Evolutionary conservation across 2,329 filamentous ascomycete genomes (phyloP).

Genomic region (Alternaria triticimaculans): DNA sequence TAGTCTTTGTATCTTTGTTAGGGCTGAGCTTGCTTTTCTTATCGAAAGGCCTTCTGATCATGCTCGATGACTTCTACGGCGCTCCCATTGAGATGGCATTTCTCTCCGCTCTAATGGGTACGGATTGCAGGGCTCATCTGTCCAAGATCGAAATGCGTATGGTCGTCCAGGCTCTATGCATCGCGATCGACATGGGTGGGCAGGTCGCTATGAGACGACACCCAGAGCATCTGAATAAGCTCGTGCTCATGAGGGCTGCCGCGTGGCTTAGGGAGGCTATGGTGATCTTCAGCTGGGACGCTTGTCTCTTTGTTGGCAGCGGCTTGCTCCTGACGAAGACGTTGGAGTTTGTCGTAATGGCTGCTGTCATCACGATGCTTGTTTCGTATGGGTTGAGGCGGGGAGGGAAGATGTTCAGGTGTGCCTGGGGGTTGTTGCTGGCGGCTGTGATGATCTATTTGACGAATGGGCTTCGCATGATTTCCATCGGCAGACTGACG

Average conservation of each 20-base stretch:
- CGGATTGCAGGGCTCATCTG: not conserved
- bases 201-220: not conserved
- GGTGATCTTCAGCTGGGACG: not conserved
- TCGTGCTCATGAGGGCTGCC: not conserved
- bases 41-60: not conserved
- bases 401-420: not conserved
- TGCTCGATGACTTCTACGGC: not conserved
- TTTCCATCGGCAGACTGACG: not conserved
- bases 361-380: not conserved
- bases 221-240: not conserved
- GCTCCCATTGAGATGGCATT: not conserved
- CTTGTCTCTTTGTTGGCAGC: not conserved
- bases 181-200: not conserved
- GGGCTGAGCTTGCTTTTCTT: not conserved
- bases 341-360: not conserved
- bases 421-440: fast-evolving
- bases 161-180: not conserved
- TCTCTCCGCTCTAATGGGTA: not conserved
- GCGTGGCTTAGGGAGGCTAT: not conserved
- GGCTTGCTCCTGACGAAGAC: not conserved
- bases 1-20: not conserved
- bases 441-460: not conserved
- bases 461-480: not conserved
- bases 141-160: not conserved
- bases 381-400: not conserved